Evolutionary conservation across 371 early-diverging fungal species (phyloP).

Genomic region (Syncephalastrum contaminatum): DNA sequence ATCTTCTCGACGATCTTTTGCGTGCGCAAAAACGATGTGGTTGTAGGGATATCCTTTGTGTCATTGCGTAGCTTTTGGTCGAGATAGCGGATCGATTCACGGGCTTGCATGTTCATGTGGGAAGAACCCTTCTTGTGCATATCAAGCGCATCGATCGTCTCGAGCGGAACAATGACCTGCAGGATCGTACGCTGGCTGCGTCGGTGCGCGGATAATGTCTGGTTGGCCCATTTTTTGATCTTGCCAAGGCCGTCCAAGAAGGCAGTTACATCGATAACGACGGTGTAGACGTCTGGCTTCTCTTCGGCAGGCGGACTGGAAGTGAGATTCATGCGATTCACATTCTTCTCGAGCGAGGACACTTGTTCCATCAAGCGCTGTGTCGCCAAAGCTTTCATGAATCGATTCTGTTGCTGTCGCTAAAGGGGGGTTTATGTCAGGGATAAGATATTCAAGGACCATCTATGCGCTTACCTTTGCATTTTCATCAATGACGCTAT

Average conservation of each 20-base stretch:
- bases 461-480: constrained; percentile 38
- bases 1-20: constrained; percentile 52
- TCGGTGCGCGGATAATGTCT: constrained; percentile 27
- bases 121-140: constrained; percentile 68
- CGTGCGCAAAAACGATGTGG: constrained; percentile 35
- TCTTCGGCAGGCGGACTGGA: constrained; percentile 14
- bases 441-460: neutral
- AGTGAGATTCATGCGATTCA: constrained; percentile 35
- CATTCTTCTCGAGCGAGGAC: constrained; percentile 53
- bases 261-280: constrained; percentile 54
- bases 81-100: constrained; percentile 77
- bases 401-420: constrained; percentile 53
- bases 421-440: constrained; percentile 5
- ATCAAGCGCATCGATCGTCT: constrained; percentile 71
- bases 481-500: constrained; percentile 57
- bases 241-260: constrained; percentile 48
- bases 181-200: constrained; percentile 34
- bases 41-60: constrained; percentile 6
- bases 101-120: constrained; percentile 60
- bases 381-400: constrained; percentile 65
- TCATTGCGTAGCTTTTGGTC: constrained; percentile 53
- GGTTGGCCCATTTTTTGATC: constrained; percentile 55
- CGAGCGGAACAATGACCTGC: constrained; percentile 59
- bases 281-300: constrained; percentile 26
- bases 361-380: constrained; percentile 68